phyloP scores from a whole-genome alignment of 352 stramenopile species.

The Globisporangium splendens region DNA sequence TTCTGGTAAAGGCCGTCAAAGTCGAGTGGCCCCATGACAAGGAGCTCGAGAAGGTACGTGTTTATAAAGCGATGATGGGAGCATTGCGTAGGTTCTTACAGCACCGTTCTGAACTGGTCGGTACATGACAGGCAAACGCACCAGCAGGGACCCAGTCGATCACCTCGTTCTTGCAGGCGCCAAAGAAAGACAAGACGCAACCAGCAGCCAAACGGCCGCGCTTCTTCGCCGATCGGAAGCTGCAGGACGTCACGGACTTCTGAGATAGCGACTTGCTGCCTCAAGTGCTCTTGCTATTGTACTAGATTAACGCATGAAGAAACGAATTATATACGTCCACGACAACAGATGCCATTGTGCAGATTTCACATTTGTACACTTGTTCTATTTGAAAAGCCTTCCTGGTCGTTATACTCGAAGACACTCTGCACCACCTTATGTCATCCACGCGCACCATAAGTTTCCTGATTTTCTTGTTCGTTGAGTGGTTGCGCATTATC shows the following conservation, averaged over 20 bases:
- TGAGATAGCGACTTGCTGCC: slow-evolving; percentile 13
- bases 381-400: too few species aligned
- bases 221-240: slow-evolving; percentile 52
- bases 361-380: too few species aligned
- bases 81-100: neutral
- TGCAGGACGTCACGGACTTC: slow-evolving; percentile 71
- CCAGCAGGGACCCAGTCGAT: slow-evolving; percentile 73
- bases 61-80: neutral
- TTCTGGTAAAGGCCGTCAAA: slow-evolving; percentile 44
- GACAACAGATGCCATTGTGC: too few species aligned
- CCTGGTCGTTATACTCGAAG: too few species aligned
- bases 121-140: slow-evolving; percentile 37
- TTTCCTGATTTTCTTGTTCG: too few species aligned
- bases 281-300: neutral
- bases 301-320: too few species aligned
- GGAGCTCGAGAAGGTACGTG: slow-evolving; percentile 51
- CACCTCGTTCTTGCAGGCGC: slow-evolving; percentile 63
- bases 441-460: too few species aligned
- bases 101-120: neutral
- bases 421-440: too few species aligned
- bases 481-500: too few species aligned
- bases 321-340: too few species aligned
- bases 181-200: slow-evolving; percentile 19
- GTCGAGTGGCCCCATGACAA: slow-evolving; percentile 72
- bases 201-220: slow-evolving; percentile 20